Evolutionary conservation across 2,329 filamentous ascomycete genomes (phyloP).

Genomic region (Penicillium sclerotigenum): DNA sequence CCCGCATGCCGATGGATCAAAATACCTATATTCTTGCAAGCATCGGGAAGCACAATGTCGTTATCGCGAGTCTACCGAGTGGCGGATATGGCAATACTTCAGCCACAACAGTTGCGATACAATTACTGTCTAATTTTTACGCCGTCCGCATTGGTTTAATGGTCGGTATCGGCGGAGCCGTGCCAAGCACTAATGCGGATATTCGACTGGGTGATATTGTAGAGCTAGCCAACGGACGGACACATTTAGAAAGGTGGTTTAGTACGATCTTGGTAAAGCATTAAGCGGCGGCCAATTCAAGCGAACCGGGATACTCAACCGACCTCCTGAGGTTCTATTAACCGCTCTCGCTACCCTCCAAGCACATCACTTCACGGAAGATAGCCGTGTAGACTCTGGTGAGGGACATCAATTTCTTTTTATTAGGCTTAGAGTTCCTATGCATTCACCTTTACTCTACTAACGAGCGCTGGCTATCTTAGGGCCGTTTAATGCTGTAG

Average conservation of each 20-base stretch:
- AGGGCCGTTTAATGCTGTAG: too few relatives aligned
- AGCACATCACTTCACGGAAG: too few relatives aligned
- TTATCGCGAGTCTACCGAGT: slow-evolving; percentile 17
- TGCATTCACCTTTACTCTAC: too few relatives aligned
- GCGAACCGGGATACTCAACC: slow-evolving; percentile 4
- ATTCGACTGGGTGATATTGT: slow-evolving; percentile 24
- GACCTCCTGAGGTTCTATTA: neutral
- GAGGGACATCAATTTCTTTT: too few relatives aligned
- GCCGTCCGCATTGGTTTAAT: slow-evolving; percentile 18
- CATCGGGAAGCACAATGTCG: slow-evolving; percentile 23
- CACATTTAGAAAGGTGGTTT: slow-evolving; percentile 10
- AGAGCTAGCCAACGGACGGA: slow-evolving; percentile 5
- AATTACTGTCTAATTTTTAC: slow-evolving; percentile 19
- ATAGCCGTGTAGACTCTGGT: too few relatives aligned
- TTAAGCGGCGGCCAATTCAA: neutral
- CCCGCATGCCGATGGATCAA: slow-evolving; percentile 8
- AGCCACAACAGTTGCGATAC: slow-evolving; percentile 13
- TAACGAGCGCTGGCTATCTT: too few relatives aligned
- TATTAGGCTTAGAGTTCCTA: too few relatives aligned
- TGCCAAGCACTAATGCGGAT: slow-evolving; percentile 11
- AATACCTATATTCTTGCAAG: slow-evolving; percentile 20
- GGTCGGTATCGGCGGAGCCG: slow-evolving; percentile 21
- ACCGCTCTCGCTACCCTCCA: neutral
- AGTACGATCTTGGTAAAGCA: slow-evolving; percentile 16
- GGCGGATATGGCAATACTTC: slow-evolving; percentile 10